Evolutionary conservation across 352 stramenopile species (phyloP).

Genomic region (Globisporangium sylvaticum): DNA sequence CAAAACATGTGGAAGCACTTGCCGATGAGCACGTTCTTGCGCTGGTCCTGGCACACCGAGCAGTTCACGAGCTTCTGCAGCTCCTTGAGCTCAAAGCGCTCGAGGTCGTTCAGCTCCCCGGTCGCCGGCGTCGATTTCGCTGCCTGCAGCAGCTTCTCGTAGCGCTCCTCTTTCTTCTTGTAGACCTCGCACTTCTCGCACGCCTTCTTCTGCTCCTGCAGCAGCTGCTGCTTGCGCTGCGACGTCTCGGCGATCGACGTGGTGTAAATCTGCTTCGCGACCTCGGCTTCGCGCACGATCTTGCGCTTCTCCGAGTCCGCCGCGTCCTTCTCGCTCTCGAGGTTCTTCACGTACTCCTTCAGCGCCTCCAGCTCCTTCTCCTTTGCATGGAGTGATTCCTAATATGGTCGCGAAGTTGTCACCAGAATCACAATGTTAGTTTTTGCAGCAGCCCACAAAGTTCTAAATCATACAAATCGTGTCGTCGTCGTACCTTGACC

Average conservation of each 20-base stretch:
- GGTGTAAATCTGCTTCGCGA: constrained; percentile 62
- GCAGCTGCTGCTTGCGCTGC: constrained; percentile 47
- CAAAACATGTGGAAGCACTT: constrained; percentile 90
- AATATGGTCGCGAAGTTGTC: too few relatives aligned
- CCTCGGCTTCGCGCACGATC: constrained; percentile 47
- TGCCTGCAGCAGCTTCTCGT: constrained; percentile 38
- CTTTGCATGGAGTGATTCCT: constrained; percentile 53
- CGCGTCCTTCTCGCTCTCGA: constrained; percentile 51
- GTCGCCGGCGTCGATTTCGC: constrained; percentile 28
- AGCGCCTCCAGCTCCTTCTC: constrained; percentile 64
- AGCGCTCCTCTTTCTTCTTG: constrained; percentile 48
- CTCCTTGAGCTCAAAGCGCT: constrained; percentile 78
- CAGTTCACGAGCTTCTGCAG: constrained; percentile 84
- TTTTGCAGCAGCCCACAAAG: neutral
- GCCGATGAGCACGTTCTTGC: constrained; percentile 85
- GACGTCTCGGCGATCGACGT: constrained; percentile 32
- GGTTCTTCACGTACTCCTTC: constrained; percentile 52
- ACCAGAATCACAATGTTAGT: neutral
- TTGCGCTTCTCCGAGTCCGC: constrained; percentile 56
- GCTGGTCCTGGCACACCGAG: constrained; percentile 79
- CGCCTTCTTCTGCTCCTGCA: constrained; percentile 47
- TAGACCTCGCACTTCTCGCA: constrained; percentile 58
- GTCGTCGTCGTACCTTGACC: constrained; percentile 37
- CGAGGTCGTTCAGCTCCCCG: constrained; percentile 56
- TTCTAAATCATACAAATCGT: neutral